phyloP scores from a whole-genome alignment of 495 filamentous ascomycete genomes.

The Penicillium riverlandense region DNA sequence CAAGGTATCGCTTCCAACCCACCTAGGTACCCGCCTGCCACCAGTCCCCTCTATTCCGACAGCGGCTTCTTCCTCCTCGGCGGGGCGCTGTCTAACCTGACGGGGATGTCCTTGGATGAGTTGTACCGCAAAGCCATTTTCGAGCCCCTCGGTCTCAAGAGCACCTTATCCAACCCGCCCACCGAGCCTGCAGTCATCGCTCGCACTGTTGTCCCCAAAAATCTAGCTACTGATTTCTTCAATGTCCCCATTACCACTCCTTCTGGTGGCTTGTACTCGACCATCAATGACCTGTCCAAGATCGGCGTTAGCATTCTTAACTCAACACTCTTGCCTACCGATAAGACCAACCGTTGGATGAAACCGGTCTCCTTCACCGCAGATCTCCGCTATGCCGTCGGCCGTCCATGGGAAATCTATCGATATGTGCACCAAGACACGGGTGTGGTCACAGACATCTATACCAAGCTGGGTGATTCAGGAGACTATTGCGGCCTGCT shows the following conservation, averaged over 20 bases:
- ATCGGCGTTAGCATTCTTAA: slow-evolving; percentile 42
- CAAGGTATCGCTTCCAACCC: slow-evolving; percentile 13
- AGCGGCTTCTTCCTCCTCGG: slow-evolving; percentile 46
- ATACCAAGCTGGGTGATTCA: slow-evolving; percentile 39
- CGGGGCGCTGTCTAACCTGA: slow-evolving; percentile 48
- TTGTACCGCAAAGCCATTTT: slow-evolving; percentile 40
- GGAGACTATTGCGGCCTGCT: slow-evolving; percentile 26
- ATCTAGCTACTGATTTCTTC: slow-evolving; percentile 21
- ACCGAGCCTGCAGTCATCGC: slow-evolving; percentile 9
- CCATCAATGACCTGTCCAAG: slow-evolving; percentile 17
- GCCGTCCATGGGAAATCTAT: slow-evolving; percentile 39
- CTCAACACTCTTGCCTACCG: slow-evolving; percentile 33
- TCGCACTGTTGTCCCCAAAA: slow-evolving; percentile 15
- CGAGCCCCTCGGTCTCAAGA: slow-evolving; percentile 35
- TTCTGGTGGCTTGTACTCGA: slow-evolving; percentile 29
- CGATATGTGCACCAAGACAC: slow-evolving; percentile 20
- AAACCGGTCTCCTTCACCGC: slow-evolving; percentile 44
- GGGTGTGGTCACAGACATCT: slow-evolving; percentile 27
- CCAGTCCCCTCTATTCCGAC: slow-evolving; percentile 51
- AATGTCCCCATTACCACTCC: slow-evolving; percentile 14
- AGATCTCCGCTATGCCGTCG: slow-evolving; percentile 37
- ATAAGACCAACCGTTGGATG: slow-evolving; percentile 33
- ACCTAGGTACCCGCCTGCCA: slow-evolving; percentile 40
- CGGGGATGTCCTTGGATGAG: slow-evolving; percentile 32
- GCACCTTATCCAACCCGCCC: slow-evolving; percentile 31